These are phyloP conservation scores for Symbiodinium natans DNA, from an alignment of 73 alveolate species.

Conservation along the genomic window DNA sequence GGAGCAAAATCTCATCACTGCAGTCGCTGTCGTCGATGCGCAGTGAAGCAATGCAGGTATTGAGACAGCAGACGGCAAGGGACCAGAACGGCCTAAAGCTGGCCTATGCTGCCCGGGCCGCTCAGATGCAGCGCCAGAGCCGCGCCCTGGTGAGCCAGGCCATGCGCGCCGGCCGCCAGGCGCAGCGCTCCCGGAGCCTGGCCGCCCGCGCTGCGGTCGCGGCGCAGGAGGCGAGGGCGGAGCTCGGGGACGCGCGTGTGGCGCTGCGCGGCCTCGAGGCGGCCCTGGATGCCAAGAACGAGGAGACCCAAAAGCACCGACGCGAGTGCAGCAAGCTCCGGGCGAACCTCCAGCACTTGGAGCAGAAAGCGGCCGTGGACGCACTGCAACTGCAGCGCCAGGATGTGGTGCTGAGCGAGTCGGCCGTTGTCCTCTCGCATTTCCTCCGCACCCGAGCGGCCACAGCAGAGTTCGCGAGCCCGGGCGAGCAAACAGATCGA, in stretches of 20 bases:
- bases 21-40: not conserved
- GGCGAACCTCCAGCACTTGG: not conserved
- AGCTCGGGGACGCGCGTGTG: not conserved
- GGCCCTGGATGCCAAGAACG: not conserved
- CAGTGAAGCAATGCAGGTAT: not conserved
- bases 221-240: not conserved
- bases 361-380: not conserved
- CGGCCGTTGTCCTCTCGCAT: not conserved
- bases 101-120: slow-evolving; percentile 63
- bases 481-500: not conserved
- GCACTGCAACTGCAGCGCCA: not conserved
- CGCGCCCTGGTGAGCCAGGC: slow-evolving; percentile 11
- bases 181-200: not conserved
- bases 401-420: slow-evolving; percentile 8
- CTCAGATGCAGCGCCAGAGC: slow-evolving; percentile 70
- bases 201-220: not conserved
- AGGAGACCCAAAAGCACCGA: not conserved
- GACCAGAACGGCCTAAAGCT: slow-evolving; percentile 11
- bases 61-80: not conserved
- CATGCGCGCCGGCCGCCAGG: slow-evolving; percentile 45
- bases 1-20: not conserved
- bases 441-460: not conserved
- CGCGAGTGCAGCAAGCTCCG: not conserved
- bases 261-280: slow-evolving; percentile 11
- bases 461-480: not conserved